phyloP scores from a whole-genome alignment of 2,329 filamentous ascomycete species.

The Fusarium liriodendri region DNA sequence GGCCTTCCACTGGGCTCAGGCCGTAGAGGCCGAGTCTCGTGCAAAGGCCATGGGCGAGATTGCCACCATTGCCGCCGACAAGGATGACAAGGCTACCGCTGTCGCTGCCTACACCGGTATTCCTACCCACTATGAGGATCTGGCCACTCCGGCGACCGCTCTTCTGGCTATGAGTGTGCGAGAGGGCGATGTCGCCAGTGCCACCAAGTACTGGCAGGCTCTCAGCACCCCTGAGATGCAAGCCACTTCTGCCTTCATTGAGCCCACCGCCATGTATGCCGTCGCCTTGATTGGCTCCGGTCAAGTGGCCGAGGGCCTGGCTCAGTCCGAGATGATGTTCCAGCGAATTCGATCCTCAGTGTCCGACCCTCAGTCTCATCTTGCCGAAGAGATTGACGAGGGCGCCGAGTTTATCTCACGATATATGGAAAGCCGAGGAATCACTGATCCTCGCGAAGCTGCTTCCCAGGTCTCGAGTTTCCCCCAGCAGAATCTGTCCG shows the following conservation, averaged over 20 bases:
- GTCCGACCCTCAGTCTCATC: constrained; percentile 62
- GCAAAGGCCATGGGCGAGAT: constrained; percentile 77
- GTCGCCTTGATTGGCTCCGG: constrained; percentile 89
- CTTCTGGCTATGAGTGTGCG: constrained; percentile 90
- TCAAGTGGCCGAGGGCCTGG: constrained; percentile 83
- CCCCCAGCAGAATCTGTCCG: constrained; percentile 55
- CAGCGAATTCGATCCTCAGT: constrained; percentile 77
- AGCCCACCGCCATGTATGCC: constrained; percentile 90
- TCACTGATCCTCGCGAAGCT: constrained; percentile 66
- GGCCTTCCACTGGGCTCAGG: constrained; percentile 78
- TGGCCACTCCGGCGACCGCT: constrained; percentile 75
- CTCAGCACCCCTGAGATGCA: constrained; percentile 72
- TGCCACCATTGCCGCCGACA: constrained; percentile 83
- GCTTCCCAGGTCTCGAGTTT: constrained; percentile 59
- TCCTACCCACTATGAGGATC: constrained; percentile 59
- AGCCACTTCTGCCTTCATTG: constrained; percentile 76
- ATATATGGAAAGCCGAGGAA: constrained; percentile 68
- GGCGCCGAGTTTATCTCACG: constrained; percentile 75
- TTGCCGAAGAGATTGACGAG: constrained; percentile 87
- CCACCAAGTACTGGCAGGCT: constrained; percentile 83
- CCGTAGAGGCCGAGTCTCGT: constrained; percentile 69
- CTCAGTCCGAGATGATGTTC: constrained; percentile 88
- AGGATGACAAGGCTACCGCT: constrained; percentile 76
- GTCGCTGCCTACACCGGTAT: constrained; percentile 73
- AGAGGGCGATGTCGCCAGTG: constrained; percentile 80